Percentiles rank a stretch among this genome's conserved stretches.
These are phyloP conservation scores for Vigna radiata DNA, from an alignment of 306 rosid genomes.

Conservation along the genomic window DNA sequence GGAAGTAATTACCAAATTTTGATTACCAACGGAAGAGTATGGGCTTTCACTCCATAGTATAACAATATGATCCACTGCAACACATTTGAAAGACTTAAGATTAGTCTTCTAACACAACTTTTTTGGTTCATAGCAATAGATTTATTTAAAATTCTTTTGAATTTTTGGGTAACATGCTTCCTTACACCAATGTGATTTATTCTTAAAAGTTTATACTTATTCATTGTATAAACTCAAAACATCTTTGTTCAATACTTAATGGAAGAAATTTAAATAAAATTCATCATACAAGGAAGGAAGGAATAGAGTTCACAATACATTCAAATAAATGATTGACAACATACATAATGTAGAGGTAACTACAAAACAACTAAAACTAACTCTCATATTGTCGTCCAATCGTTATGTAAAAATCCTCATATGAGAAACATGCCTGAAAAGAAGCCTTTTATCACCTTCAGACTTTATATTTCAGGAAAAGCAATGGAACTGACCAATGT, in stretches of 20 bases:
- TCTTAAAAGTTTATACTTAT: neutral
- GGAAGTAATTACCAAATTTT: conserved; percentile 33
- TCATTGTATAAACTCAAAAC: neutral
- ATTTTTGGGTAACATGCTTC: conserved; percentile 4
- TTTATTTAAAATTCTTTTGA: neutral
- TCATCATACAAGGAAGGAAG: neutral
- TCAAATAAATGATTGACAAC: conserved; percentile 29
- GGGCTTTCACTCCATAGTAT: conserved; percentile 80
- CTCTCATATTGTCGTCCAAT: conserved; percentile 41
- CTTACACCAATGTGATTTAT: no score
- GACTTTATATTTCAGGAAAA: neutral
- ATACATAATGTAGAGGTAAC: conserved; percentile 40
- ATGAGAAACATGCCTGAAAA: conserved; percentile 39
- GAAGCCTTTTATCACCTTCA: conserved; percentile 21
- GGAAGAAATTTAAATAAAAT: neutral
- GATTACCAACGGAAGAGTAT: conserved; percentile 44
- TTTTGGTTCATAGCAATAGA: neutral
- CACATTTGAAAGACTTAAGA: conserved; percentile 42
- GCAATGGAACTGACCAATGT: neutral
- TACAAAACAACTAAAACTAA: conserved; percentile 28
- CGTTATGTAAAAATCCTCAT: conserved; percentile 40
- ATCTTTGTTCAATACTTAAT: neutral
- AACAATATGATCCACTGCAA: conserved; percentile 91
- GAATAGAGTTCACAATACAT: conserved; percentile 5
- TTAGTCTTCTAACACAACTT: conserved; percentile 28